Conservation (phyloP, 1,139 yeast genomes). For the Taphrina confusa region DNA sequence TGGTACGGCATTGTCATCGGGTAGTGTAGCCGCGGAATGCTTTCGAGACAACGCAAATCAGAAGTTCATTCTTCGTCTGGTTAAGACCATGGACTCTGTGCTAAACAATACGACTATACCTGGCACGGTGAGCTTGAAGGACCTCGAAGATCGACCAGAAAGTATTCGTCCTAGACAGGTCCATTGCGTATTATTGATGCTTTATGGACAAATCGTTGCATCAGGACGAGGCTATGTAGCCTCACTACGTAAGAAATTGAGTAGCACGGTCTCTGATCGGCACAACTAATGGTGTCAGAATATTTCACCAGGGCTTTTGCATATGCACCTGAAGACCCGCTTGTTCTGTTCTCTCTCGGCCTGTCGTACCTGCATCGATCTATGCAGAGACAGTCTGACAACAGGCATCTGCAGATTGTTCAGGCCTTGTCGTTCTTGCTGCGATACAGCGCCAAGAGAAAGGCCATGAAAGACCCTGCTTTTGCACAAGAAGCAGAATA, state of each 20-base stretch:
- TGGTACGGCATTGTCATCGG: constrained; percentile 66
- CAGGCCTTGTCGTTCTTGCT: constrained; percentile 79
- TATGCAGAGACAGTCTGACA: constrained; percentile 82
- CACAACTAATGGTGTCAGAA: constrained; percentile 51
- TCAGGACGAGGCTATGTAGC: constrained; percentile 83
- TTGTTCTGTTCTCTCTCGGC: constrained; percentile 72
- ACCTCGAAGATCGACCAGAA: constrained; percentile 45
- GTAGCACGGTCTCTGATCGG: constrained; percentile 41
- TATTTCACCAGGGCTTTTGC: constrained; percentile 58
- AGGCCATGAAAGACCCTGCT: constrained; percentile 39
- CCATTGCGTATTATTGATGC: constrained; percentile 64
- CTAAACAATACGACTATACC: constrained; percentile 56
- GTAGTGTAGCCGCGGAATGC: constrained; percentile 58
- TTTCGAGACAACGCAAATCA: constrained; percentile 81
- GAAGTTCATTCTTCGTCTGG: constrained; percentile 81
- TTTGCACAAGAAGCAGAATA: constrained; percentile 78
- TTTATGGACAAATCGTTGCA: constrained; percentile 77
- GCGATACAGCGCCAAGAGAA: constrained; percentile 62
- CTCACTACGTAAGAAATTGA: constrained; percentile 52
- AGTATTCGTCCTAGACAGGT: constrained; percentile 47
- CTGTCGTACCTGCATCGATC: constrained; percentile 86
- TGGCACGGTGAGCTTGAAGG: constrained; percentile 71
- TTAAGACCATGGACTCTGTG: constrained; percentile 81
- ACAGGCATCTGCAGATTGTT: constrained; percentile 80
- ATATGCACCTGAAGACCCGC: constrained; percentile 65